Conservation (phyloP, 1,284 basidiomycete species). For the Porodaedalea pini region DNA sequence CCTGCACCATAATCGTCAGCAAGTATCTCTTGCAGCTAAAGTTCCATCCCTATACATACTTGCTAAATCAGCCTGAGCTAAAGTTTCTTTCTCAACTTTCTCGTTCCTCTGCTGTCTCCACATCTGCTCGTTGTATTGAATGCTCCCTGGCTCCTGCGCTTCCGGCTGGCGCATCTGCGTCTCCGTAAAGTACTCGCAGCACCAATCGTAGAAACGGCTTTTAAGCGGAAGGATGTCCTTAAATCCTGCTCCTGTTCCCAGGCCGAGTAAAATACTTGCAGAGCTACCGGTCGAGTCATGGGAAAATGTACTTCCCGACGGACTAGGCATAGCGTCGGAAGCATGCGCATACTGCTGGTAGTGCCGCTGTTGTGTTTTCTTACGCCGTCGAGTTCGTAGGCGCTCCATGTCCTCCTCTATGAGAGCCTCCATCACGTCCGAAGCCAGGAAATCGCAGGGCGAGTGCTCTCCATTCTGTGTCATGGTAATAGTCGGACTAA, state of each 20-base stretch:
- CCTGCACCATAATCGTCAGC: constrained; percentile 31
- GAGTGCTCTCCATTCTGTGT: constrained; percentile 7
- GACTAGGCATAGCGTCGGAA: constrained; percentile 50
- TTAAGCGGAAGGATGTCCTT: constrained; percentile 81
- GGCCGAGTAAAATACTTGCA: constrained; percentile 59
- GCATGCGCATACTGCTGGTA: constrained; percentile 19
- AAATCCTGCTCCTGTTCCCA: constrained; percentile 70
- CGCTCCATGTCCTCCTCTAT: constrained; percentile 91
- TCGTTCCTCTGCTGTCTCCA: constrained; percentile 95
- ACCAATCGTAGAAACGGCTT: constrained; percentile 94
- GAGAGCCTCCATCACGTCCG: constrained; percentile 79
- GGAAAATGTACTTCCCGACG: constrained; percentile 70
- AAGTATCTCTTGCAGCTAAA: neutral
- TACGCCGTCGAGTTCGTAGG: constrained; percentile 63
- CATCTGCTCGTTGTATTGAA: constrained; percentile 92
- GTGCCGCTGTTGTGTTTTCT: constrained; percentile 38
- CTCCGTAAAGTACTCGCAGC: constrained; percentile 95
- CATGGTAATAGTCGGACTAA: constrained; percentile 5
- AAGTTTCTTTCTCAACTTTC: constrained; percentile 69
- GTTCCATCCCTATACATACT: constrained; percentile 45
- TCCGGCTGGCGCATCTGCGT: constrained; percentile 98
- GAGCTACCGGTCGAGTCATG: constrained; percentile 54
- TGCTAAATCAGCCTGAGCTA: constrained; percentile 65
- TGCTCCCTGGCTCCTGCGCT: constrained; percentile 90
- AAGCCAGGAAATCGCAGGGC: constrained; percentile 56